Base-by-base conservation (phyloP, 768 basidiomycete genomes). In the Kwoniella sp. region DNA sequence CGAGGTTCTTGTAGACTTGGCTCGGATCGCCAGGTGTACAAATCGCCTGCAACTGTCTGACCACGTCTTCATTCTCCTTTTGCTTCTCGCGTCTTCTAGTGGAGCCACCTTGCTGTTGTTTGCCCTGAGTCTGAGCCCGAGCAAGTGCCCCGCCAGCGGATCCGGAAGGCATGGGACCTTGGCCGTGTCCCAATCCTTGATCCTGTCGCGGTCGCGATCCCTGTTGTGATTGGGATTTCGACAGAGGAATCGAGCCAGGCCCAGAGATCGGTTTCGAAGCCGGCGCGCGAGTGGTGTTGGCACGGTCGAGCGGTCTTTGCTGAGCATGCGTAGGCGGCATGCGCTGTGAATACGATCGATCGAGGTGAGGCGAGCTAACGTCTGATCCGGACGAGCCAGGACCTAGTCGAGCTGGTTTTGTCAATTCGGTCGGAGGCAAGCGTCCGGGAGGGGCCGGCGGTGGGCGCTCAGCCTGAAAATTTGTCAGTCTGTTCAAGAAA, bases 1-100 rank as follows among this genome's bases (percentile, higher is more conserved):
- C 84, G 36, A 98, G 79, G 67, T 82, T 91, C 52, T 92, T 80
- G 69, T 98, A 98, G 29, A 96, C 77, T 74, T 83, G 83, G 29
- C 92, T 98, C 25, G 95, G 95, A 75, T 99, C 95, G 4, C 90
- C 92, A 70, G 95, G 90, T 2, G 93, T 93, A 69, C 95, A 99
- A 67, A 99, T 98, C 66, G 85, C 84, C 70, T 89, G 86, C 62
- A 99, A 75, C 15, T 91, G 83, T 63, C 84, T 86, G 56, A 98
- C 85, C 55, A 98, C 90, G 65, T 96, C 92, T 15, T 63, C 65
- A 59, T 86, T 85, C 49, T 66, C 65, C 63, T 84, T 84, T 26
- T 80, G 81, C 74, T 90, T 90, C 75, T 92, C 87, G 55, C 90
- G 77, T 63, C 91, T 76, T 56, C 92, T 78, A 11, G 89, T 88